Percentiles rank a stretch among this genome's conserved stretches.
Evolutionary conservation across 2,329 filamentous ascomycete genomes (phyloP).

Genomic region (Aspergillus sojae): DNA sequence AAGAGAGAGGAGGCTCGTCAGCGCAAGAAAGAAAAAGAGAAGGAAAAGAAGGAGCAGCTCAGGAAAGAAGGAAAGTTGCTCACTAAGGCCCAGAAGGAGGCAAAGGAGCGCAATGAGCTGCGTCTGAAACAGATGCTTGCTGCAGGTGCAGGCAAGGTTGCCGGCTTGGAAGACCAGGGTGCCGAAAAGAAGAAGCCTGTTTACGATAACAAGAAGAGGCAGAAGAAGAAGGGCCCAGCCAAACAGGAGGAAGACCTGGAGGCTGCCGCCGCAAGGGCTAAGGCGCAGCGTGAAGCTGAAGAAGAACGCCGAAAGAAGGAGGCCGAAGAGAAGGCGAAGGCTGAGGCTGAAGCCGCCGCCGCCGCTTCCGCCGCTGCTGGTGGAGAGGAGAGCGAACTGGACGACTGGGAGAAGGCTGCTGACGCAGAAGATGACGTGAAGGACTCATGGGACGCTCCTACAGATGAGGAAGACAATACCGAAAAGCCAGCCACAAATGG

Average conservation of each 20-base stretch:
- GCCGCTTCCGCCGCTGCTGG: slow-evolving; percentile 56
- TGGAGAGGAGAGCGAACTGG: slow-evolving; percentile 59
- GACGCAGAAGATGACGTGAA: slow-evolving; percentile 74
- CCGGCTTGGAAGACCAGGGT: slow-evolving; percentile 48
- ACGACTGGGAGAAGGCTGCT: slow-evolving; percentile 86
- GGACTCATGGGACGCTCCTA: slow-evolving; percentile 84
- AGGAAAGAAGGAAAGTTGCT: slow-evolving; percentile 52
- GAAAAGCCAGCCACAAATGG: slow-evolving; percentile 35
- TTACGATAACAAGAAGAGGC: slow-evolving; percentile 67
- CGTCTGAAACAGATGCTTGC: slow-evolving; percentile 54
- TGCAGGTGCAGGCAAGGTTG: slow-evolving; percentile 48
- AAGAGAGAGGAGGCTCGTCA: slow-evolving; percentile 50
- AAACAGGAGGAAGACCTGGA: slow-evolving; percentile 61
- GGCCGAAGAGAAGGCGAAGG: slow-evolving; percentile 69
- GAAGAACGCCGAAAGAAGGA: slow-evolving; percentile 66
- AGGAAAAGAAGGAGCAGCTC: slow-evolving; percentile 54
- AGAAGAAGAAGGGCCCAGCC: slow-evolving; percentile 73
- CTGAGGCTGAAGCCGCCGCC: slow-evolving; percentile 75
- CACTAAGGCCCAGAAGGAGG: slow-evolving; percentile 53
- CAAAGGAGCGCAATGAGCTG: slow-evolving; percentile 50
- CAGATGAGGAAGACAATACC: slow-evolving; percentile 65
- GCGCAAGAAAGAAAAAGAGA: slow-evolving; percentile 52
- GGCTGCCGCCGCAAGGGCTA: slow-evolving; percentile 50
- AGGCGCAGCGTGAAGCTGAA: slow-evolving; percentile 50
- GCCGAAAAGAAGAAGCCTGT: slow-evolving; percentile 74